A percentile compares a stretch with the other conserved stretches of the same genome.
Evolutionary conservation across 2,329 filamentous ascomycete species (phyloP).

Genomic region (Tolypocladium paradoxum): DNA sequence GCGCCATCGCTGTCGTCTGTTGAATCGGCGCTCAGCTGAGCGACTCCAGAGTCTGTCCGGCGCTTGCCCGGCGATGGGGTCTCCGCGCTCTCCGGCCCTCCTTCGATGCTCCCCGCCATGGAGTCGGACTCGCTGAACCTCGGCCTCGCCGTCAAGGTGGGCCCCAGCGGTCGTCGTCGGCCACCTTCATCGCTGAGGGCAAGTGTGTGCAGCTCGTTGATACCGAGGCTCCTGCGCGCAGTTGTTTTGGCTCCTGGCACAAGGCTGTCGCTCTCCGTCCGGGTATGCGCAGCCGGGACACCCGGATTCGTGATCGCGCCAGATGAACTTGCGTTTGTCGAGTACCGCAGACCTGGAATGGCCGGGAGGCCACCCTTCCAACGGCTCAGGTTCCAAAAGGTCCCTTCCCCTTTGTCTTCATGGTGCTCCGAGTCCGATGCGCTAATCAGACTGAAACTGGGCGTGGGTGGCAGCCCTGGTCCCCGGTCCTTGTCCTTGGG

Average conservation of each 20-base stretch:
- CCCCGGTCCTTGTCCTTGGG: constrained; percentile 14
- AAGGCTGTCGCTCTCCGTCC: constrained; percentile 10
- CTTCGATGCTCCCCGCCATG: constrained; percentile 8
- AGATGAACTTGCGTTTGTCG: constrained; percentile 12
- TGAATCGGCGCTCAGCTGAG: constrained; percentile 18
- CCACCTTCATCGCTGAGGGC: constrained; percentile 13
- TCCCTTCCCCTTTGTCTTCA: constrained; percentile 29
- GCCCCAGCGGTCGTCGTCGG: constrained; percentile 20
- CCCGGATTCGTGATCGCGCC: not conserved
- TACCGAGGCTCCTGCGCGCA: constrained; percentile 19
- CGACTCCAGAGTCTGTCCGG: constrained; percentile 22
- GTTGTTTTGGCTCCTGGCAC: constrained; percentile 22
- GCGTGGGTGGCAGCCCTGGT: constrained; percentile 34
- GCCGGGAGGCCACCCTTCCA: constrained; percentile 35
- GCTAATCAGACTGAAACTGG: constrained; percentile 41
- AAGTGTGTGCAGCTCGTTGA: constrained; percentile 15
- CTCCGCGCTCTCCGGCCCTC: constrained; percentile 5
- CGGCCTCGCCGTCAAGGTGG: constrained; percentile 9
- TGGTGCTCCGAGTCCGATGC: constrained; percentile 22
- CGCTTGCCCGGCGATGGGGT: constrained; percentile 13
- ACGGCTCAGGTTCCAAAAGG: constrained; percentile 48
- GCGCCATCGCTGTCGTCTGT: constrained; percentile 8
- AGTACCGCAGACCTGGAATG: constrained; percentile 24
- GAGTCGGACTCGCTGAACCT: constrained; percentile 11
- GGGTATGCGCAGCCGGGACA: constrained; percentile 24